Conservation (phyloP, 2,329 filamentous ascomycete genomes). For the Simplicillium sp. region DNA sequence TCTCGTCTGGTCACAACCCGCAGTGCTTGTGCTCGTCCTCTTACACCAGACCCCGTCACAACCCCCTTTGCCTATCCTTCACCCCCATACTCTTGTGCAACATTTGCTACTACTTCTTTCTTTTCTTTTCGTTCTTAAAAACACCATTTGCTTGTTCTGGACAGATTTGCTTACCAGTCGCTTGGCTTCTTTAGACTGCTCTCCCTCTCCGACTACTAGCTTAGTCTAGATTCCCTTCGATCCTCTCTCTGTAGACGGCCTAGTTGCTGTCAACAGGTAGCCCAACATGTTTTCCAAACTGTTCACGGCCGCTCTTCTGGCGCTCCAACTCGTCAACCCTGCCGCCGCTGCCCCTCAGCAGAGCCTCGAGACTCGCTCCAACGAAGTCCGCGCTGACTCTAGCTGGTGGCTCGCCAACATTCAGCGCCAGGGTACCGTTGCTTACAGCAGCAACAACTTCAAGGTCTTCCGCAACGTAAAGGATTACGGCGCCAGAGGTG, state of each 20-base stretch:
- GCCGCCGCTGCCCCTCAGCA: slow-evolving; percentile 7
- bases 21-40: too few species aligned
- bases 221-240: too few species aligned
- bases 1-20: too few species aligned
- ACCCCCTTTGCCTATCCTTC: too few species aligned
- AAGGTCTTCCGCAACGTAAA: slow-evolving; percentile 69
- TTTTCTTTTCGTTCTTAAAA: not conserved
- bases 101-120: not conserved
- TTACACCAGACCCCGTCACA: too few species aligned
- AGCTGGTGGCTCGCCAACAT: slow-evolving; percentile 67
- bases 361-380: slow-evolving; percentile 1
- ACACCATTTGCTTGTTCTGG: too few species aligned
- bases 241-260: too few species aligned
- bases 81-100: not conserved
- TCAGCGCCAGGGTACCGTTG: slow-evolving; percentile 56
- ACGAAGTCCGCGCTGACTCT: slow-evolving; percentile 20
- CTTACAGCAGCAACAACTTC: slow-evolving; percentile 51
- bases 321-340: slow-evolving; percentile 4
- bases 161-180: too few species aligned
- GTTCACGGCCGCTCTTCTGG: slow-evolving; percentile 7
- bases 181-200: too few species aligned
- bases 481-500: slow-evolving; percentile 65
- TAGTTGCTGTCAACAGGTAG: too few species aligned
- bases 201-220: too few species aligned
- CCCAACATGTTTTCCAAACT: slow-evolving; percentile 1